These are phyloP conservation scores for Chrysosporium queenslandicum DNA, from an alignment of 2,329 filamentous ascomycete genomes.

Conservation along the genomic window DNA sequence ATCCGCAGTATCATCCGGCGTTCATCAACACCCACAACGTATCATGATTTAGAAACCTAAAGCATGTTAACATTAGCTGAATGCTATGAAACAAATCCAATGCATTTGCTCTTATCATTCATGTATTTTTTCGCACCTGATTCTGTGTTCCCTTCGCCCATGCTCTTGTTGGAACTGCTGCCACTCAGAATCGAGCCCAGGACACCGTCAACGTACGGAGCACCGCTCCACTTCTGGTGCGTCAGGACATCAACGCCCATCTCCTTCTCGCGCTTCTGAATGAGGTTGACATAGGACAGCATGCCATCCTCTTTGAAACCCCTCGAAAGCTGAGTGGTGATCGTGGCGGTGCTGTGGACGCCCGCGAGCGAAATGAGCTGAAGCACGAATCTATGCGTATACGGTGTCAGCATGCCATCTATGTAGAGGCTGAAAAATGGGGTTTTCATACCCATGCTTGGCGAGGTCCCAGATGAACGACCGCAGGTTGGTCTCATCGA, in stretches of 20 bases:
- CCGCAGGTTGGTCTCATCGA: constrained; percentile 69
- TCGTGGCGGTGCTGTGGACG: constrained; percentile 53
- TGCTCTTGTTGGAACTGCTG: constrained; percentile 78
- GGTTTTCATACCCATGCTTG: constrained; percentile 63
- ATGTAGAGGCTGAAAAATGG: too few species aligned
- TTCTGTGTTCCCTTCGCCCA: constrained; percentile 93
- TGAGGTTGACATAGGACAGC: constrained; percentile 91
- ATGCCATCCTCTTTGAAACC: constrained; percentile 86
- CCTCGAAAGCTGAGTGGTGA: constrained; percentile 63
- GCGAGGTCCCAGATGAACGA: constrained; percentile 96
- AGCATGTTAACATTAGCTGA: too few species aligned
- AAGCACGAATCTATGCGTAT: constrained; percentile 44
- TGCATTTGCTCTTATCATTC: too few species aligned
- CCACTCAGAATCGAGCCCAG: constrained; percentile 84
- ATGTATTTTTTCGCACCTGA: constrained; percentile 24
- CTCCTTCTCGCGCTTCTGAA: constrained; percentile 85
- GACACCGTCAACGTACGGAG: constrained; percentile 74
- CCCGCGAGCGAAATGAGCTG: constrained; percentile 57
- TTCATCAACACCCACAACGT: too few species aligned
- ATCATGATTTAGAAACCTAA: too few species aligned
- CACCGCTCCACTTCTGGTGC: constrained; percentile 72
- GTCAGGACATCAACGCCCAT: constrained; percentile 84
- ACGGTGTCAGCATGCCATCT: constrained; percentile 14
- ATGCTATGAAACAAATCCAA: too few species aligned
- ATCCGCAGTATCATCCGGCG: too few species aligned